Evolutionary conservation across 495 filamentous ascomycete species (phyloP).

Genomic region (Stereocaulon alpinum): DNA sequence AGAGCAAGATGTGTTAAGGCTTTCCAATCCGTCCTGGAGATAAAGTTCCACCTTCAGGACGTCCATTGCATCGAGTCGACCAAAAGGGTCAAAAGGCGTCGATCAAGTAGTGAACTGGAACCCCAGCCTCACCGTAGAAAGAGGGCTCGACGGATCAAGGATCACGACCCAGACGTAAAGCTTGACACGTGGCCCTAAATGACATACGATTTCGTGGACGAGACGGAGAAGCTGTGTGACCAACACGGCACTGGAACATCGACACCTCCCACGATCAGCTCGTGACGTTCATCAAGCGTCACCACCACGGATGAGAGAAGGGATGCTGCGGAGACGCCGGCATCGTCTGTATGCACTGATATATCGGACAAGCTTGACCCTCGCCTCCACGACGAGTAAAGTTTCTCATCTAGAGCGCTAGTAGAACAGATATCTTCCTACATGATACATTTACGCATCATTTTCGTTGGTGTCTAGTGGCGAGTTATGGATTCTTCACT

Average conservation of each 20-base stretch:
- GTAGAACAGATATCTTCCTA: background rate
- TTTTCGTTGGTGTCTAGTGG: background rate
- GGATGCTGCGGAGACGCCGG: slow-evolving; percentile 1
- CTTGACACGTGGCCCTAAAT: too few species aligned
- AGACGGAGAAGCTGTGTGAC: too few species aligned
- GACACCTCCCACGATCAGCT: slow-evolving; percentile 9
- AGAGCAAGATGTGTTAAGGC: slow-evolving; percentile 3
- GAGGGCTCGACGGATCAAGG: too few species aligned
- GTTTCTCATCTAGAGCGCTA: background rate
- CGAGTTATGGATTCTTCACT: too few species aligned
- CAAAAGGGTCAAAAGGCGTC: slow-evolving; percentile 8
- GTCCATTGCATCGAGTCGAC: slow-evolving; percentile 15
- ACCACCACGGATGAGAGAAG: background rate
- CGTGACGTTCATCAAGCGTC: background rate
- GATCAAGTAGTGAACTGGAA: background rate
- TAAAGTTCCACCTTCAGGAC: slow-evolving; percentile 20
- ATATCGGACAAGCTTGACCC: slow-evolving; percentile 12
- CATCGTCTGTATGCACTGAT: slow-evolving; percentile 10
- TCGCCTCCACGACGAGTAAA: slow-evolving; percentile 1
- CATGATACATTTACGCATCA: background rate
- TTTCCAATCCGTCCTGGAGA: slow-evolving; percentile 12
- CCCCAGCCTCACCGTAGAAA: too few species aligned
- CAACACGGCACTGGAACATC: too few species aligned
- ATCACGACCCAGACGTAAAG: too few species aligned
- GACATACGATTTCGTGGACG: too few species aligned